Base-by-base conservation (phyloP, 2,329 filamentous ascomycete genomes). In the Cryphonectria nitschkei region DNA sequence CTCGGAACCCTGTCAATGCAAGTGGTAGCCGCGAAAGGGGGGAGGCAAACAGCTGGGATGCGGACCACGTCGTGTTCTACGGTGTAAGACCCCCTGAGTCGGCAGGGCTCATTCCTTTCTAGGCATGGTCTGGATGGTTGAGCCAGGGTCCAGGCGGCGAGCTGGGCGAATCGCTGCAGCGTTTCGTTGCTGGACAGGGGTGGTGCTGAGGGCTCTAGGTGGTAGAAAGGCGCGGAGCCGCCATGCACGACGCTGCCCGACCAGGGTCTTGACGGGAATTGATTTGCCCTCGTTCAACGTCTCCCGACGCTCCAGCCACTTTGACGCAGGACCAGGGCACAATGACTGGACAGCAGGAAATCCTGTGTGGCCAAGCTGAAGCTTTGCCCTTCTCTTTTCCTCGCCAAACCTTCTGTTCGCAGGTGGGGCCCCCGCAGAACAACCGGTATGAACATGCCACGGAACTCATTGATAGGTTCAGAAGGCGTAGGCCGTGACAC, bases 181-280 rank as follows among this genome's bases (percentile, higher is more conserved):
- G 67, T 37, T 39, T 62, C 11, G 67, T 22, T 62, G 22, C 41
- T 32, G 32, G 67, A 68, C 67, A 68, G 67, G 67, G 67, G 54
- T 52, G 19, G 6, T 52, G 67, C 4, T 68, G 67, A 68, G 41
- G 58, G 32, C 22, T 22, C 46, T 9, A 22, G 22, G 7, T 50
- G 43, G 43, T 8, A 50, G 46, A 22, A 50, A 26, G 9, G 13
- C 61, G 34, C 54, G 26, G 66, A 68, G 66, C 66, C 66, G 66
- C 66, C 39, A 50, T 68, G 29, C 37, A 46, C n/a, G 65, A 2
- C 65, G 32, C 32, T n/a, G 46, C 46, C 26, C 64, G 29, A 39
- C 52, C 65, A 22, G 56, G 56, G 56, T 4, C 14, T 2, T 22
- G 39, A 14, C 61, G 37, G 41, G 29, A 50, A 34, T 26, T 64